These are phyloP conservation scores for Aspergillus pseudoglaucus DNA, from an alignment of 2,329 filamentous ascomycete species.

Conservation along the genomic window DNA sequence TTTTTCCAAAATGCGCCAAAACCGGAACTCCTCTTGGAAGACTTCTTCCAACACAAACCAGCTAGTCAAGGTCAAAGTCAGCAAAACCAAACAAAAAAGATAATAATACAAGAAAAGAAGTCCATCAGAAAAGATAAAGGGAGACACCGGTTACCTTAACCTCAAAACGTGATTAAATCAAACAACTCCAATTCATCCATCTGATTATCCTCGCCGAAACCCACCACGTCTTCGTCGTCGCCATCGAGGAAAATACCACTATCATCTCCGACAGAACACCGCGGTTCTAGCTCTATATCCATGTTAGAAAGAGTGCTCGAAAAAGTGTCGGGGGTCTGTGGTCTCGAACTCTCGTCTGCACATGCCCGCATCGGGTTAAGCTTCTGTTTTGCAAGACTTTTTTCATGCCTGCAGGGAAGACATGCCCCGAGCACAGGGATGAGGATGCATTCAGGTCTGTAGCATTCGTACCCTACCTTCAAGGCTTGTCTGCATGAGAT, in stretches of 20 bases:
- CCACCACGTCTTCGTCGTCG: conserved; percentile 1
- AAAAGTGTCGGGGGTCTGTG: background rate
- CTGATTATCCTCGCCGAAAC: conserved; percentile 1
- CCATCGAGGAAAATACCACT: conserved; percentile 1
- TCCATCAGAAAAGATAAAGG: background rate
- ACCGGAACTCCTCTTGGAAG: too few relatives aligned
- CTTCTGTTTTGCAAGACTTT: background rate
- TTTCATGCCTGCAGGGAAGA: conserved; percentile 4
- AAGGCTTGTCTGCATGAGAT: conserved; percentile 14
- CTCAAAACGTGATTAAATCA: conserved; percentile 12
- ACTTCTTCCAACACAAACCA: too few relatives aligned
- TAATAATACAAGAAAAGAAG: background rate
- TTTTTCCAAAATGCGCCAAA: background rate
- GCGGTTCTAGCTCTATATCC: background rate
- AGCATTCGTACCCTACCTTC: conserved; percentile 11
- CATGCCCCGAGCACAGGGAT: conserved; percentile 13
- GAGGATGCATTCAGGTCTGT: background rate
- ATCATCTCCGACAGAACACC: background rate
- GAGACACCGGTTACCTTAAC: background rate
- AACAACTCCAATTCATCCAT: conserved; percentile 9
- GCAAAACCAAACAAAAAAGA: background rate
- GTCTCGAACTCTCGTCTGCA: background rate
- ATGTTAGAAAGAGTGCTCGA: background rate
- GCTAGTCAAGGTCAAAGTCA: background rate
- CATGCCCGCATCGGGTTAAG: background rate